Base-by-base conservation (phyloP, 2,329 filamentous ascomycete species). In the Tolypocladium tropicale region DNA sequence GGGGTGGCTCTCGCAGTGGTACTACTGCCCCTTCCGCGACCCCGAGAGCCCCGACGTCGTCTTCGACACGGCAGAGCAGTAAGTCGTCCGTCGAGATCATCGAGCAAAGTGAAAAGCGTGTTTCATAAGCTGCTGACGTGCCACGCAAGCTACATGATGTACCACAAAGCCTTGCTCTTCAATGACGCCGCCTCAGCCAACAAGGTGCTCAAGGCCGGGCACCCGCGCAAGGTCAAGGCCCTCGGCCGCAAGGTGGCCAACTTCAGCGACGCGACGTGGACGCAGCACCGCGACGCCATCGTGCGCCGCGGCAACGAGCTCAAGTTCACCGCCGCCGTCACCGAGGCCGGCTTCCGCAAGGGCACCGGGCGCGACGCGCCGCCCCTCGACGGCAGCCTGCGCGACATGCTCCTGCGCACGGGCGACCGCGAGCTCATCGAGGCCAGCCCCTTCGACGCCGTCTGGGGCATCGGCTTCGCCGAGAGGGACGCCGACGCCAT, bases 391-490 rank as follows among this genome's bases (percentile, higher is more conserved):
- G 66, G 68, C 6, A 70, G 70, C 18, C 65, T 87, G 61, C 72
- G 68, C 52, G 69, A 67, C 32, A 66, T 72, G 69, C 63, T 89
- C 59, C 66, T 88, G 48, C 73, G 65, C 9, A 88, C 86, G 1
- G 82, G 79, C 0, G 76, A 82, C 6, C 71, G 78, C 50, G 78
- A 85, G 67, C 64, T 89, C 25, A 81, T 87, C 2, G 84, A 86
- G 70, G 82, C 82, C 34, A 77, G 77, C 57, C 80, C 83, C 12
- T 74, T 67, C 57, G 85, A 89, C 70, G 64, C 74, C 6, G 78
- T 88, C 55, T 89, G 85, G 86, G 85, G 85, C 1, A 72, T 89
- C 50, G 85, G 86, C 6, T 86, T 81, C 62, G 70, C 63, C 2
- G 78, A 76, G 9, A 71, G 69, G 21, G 70, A 77, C 62, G 84